phyloP scores from a whole-genome alignment of 495 filamentous ascomycete species.

The Apodospora peruviana region DNA sequence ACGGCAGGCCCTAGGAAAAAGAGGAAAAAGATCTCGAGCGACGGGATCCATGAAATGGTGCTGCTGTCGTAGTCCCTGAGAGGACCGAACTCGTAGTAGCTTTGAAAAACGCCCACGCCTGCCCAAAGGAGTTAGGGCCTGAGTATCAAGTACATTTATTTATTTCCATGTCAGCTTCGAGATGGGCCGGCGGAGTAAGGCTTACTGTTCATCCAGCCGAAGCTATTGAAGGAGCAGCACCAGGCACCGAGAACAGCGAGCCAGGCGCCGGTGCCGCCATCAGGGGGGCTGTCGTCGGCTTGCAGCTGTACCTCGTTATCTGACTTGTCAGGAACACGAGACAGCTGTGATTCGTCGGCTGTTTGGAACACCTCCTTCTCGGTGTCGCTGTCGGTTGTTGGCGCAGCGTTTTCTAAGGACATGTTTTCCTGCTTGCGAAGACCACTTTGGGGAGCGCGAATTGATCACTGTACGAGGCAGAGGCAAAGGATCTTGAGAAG shows the following conservation, averaged over 20 bases:
- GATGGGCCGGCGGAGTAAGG: background rate
- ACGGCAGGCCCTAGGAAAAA: conserved; percentile 45
- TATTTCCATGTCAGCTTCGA: background rate
- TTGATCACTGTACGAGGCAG: too few species aligned
- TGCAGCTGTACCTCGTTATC: too few species aligned
- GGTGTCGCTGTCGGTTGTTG: too few species aligned
- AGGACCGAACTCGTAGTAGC: conserved; percentile 49
- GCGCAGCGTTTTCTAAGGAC: too few species aligned
- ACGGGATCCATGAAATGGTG: conserved; percentile 53
- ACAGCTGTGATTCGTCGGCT: too few species aligned
- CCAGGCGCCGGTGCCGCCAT: conserved; percentile 39
- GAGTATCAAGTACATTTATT: too few species aligned
- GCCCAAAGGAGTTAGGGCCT: background rate
- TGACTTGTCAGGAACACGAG: too few species aligned
- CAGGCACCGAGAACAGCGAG: conserved; percentile 34
- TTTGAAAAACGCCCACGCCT: conserved; percentile 52
- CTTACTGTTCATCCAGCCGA: conserved; percentile 44
- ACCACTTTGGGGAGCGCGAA: too few species aligned
- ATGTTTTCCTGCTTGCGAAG: too few species aligned
- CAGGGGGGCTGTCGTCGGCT: conserved; percentile 17
- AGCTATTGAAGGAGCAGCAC: conserved; percentile 33
- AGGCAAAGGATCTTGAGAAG: too few species aligned
- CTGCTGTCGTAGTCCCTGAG: conserved; percentile 41
- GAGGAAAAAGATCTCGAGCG: conserved; percentile 48
- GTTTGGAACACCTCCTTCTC: too few species aligned